Conservation (phyloP, 257 asterid genomes). For the Voacanga thouarsii region DNA sequence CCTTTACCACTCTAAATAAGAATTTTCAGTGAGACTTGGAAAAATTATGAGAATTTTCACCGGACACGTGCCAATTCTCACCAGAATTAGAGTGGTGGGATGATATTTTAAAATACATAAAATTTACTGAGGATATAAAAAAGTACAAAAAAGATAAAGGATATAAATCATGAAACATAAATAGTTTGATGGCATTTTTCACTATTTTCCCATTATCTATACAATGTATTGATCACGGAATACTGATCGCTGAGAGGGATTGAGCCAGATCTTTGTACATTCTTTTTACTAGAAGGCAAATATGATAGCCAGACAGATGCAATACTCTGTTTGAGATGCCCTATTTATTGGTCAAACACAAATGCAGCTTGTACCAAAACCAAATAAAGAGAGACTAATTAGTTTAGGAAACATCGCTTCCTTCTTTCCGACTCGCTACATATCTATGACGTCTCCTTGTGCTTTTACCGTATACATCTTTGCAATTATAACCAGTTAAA, state of each 20-base stretch:
- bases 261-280: not conserved
- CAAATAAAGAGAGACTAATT: not conserved
- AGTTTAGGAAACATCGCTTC: not conserved
- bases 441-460: not conserved
- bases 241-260: not conserved
- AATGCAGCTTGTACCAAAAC: not conserved
- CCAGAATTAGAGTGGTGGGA: no score
- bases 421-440: not conserved
- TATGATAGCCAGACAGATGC: not conserved
- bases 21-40: no score
- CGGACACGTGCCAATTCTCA: no score
- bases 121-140: no score
- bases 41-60: no score
- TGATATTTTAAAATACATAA: no score
- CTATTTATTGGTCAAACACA: not conserved
- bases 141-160: no score
- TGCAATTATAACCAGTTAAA: not conserved
- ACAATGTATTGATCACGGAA: not conserved
- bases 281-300: not conserved
- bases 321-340: not conserved
- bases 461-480: not conserved
- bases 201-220: no score
- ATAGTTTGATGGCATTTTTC: no score
- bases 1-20: no score
- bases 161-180: no score